Percentiles rank a stretch among this genome's conserved stretches.
Evolutionary conservation across 139 green algal species (phyloP).

Genomic region (Coelastrella sp.): DNA sequence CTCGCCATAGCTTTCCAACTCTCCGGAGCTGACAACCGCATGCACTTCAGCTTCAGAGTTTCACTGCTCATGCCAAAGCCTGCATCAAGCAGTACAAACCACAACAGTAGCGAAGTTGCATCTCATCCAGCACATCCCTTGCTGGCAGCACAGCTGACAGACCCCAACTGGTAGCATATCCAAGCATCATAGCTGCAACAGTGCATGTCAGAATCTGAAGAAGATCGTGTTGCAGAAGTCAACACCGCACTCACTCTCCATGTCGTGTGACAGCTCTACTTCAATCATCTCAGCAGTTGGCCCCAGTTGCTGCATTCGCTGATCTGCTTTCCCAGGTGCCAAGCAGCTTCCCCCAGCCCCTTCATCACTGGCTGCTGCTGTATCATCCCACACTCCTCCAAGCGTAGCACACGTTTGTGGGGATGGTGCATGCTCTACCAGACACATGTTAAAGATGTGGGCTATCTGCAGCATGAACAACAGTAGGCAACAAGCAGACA

Average conservation of each 20-base stretch:
- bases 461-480: slow-evolving; percentile 45
- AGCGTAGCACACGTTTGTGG: slow-evolving; percentile 75
- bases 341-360: slow-evolving; percentile 66
- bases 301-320: slow-evolving; percentile 29
- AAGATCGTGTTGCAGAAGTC: background rate
- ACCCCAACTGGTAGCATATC: background rate
- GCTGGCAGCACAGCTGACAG: background rate
- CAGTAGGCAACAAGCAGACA: too few relatives aligned
- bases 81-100: background rate
- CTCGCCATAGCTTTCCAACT: background rate
- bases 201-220: background rate
- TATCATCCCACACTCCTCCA: slow-evolving; percentile 82
- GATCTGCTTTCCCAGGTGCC: slow-evolving; percentile 22
- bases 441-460: slow-evolving; percentile 66
- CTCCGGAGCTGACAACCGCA: background rate
- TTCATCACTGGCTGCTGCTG: slow-evolving; percentile 41
- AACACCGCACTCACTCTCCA: slow-evolving; percentile 4
- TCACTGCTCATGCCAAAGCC: background rate
- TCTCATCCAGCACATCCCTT: background rate
- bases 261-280: slow-evolving; percentile 43
- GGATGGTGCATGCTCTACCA: slow-evolving; percentile 79
- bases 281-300: slow-evolving; percentile 52
- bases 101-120: background rate
- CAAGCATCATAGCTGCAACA: background rate
- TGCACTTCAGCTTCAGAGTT: slow-evolving; percentile 12